Conservation (phyloP, 352 stramenopile species). For the Phytophthora megakarya region DNA sequence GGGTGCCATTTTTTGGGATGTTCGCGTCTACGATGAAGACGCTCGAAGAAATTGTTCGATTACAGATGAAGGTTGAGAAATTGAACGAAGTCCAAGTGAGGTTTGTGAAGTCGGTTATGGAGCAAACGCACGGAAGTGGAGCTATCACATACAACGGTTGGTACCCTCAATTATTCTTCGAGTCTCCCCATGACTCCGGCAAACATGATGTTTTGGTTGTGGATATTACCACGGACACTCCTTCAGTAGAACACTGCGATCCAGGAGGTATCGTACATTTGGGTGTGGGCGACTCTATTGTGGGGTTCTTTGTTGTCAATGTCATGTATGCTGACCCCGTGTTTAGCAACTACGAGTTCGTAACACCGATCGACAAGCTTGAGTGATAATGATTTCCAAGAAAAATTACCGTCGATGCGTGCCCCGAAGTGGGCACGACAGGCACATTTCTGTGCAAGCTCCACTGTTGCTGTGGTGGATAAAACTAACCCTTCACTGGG, state of each 20-base stretch:
- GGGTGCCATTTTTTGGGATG: background rate
- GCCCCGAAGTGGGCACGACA: background rate
- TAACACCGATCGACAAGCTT: slow-evolving; percentile 10
- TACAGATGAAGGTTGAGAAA: background rate
- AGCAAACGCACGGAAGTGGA: slow-evolving; percentile 11
- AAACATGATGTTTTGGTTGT: slow-evolving; percentile 18
- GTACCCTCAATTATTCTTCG: slow-evolving; percentile 19
- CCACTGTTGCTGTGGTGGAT: background rate
- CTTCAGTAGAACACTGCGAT: background rate
- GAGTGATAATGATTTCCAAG: slow-evolving; percentile 8
- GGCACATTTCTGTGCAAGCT: background rate
- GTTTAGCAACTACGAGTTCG: slow-evolving; percentile 23
- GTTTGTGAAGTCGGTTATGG: slow-evolving; percentile 37
- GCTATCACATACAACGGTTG: slow-evolving; percentile 6
- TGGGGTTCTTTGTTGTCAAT: slow-evolving; percentile 17
- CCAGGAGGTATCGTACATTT: slow-evolving; percentile 2
- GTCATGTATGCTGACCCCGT: slow-evolving; percentile 18
- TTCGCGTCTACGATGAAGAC: slow-evolving; percentile 23
- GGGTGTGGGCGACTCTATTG: slow-evolving; percentile 6
- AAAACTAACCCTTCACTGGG: background rate
- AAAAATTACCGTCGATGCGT: background rate
- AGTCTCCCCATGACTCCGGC: slow-evolving; percentile 2
- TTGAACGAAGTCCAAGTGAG: slow-evolving; percentile 15
- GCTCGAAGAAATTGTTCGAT: slow-evolving; percentile 14
- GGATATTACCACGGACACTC: background rate